Evolutionary conservation across 495 filamentous ascomycete species (phyloP).

Genomic region (Articulospora tetracladia): DNA sequence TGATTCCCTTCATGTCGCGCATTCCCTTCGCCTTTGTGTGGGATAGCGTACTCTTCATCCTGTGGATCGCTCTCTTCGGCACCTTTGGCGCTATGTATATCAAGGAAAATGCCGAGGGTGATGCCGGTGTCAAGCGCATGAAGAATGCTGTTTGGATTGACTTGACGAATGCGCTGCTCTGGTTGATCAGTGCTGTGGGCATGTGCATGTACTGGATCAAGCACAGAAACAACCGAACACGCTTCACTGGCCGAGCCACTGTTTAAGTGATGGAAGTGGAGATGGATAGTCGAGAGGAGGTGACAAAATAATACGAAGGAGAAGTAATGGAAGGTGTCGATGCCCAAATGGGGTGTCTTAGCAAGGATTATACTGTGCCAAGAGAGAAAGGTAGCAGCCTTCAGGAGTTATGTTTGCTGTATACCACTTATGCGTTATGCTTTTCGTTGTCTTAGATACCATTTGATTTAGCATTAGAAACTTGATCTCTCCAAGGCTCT

Average conservation of each 20-base stretch:
- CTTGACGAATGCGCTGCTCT: slow-evolving; percentile 56
- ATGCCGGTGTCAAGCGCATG: slow-evolving; percentile 65
- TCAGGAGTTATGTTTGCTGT: not conserved
- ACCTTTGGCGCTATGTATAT: slow-evolving; percentile 78
- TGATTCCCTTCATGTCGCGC: slow-evolving; percentile 54
- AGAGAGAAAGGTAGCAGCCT: not conserved
- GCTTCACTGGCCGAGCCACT: slow-evolving; percentile 46
- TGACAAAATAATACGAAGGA: too few relatives aligned
- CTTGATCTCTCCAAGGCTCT: not conserved
- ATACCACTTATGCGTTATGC: not conserved
- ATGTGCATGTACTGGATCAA: slow-evolving; percentile 39
- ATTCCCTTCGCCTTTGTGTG: slow-evolving; percentile 60
- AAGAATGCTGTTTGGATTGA: slow-evolving; percentile 86
- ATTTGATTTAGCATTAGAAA: not conserved
- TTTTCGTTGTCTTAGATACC: not conserved
- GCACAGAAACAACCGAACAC: slow-evolving; percentile 35
- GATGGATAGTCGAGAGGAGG: slow-evolving; percentile 1
- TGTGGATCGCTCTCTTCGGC: slow-evolving; percentile 80
- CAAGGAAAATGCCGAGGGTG: slow-evolving; percentile 55
- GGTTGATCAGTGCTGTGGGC: slow-evolving; percentile 54
- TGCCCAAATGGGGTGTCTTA: too few relatives aligned
- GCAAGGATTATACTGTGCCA: too few relatives aligned
- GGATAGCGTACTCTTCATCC: slow-evolving; percentile 66
- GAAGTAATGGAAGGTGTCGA: too few relatives aligned
- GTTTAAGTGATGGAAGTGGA: slow-evolving; percentile 25